These are phyloP conservation scores for Liriodendron chinense DNA, from an alignment of 164 flowering plant genomes.

Conservation along the genomic window DNA sequence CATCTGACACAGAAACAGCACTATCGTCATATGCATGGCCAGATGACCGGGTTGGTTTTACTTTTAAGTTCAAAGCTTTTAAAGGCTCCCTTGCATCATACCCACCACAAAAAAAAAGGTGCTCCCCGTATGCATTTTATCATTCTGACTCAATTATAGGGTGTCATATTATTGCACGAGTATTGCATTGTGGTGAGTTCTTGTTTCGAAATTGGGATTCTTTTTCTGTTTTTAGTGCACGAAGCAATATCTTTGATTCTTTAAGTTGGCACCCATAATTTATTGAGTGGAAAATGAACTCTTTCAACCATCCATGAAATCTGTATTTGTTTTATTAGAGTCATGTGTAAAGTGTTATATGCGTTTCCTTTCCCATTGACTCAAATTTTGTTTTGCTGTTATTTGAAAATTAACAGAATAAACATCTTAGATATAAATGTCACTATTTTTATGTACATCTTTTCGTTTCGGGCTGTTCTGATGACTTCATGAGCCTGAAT, in stretches of 20 bases:
- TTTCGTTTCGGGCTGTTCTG: neutral
- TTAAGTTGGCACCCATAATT: no score
- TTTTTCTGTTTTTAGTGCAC: neutral
- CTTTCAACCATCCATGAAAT: no score
- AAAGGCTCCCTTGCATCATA: neutral
- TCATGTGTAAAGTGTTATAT: no score
- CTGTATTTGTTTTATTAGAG: no score
- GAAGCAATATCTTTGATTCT: neutral
- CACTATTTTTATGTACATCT: no score
- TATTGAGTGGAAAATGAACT: no score
- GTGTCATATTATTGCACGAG: no score
- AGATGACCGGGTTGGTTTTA: conserved; percentile 21
- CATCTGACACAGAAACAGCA: conserved; percentile 15
- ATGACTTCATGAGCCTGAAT: neutral
- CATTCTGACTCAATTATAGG: neutral
- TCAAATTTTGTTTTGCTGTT: no score
- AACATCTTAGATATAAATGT: no score
- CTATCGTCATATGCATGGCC: conserved; percentile 25
- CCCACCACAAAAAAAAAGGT: neutral
- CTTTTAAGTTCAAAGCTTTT: neutral
- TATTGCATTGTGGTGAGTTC: neutral
- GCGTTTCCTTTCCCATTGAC: no score
- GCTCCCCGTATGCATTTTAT: neutral
- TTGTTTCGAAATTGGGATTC: neutral
- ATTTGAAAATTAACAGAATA: no score